These are phyloP conservation scores for Xerocomus nothofagi DNA, from an alignment of 1,284 basidiomycete species.

Conservation along the genomic window DNA sequence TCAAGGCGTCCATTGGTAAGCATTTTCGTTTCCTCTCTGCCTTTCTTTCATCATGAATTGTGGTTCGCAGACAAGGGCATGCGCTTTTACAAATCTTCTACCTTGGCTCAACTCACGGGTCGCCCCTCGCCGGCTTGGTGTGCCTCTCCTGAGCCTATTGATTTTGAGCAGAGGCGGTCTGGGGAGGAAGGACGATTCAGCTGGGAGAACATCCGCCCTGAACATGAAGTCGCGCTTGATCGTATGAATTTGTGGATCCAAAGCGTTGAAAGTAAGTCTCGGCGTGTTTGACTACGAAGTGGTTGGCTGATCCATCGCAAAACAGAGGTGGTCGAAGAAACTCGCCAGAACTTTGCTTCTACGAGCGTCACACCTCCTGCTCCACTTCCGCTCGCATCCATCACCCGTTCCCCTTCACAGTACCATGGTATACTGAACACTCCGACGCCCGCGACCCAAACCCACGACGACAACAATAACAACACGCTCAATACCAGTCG, in stretches of 20 bases:
- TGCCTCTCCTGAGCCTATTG: constrained; percentile 32
- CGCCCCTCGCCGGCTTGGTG: constrained; percentile 43
- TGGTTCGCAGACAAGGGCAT: constrained; percentile 43
- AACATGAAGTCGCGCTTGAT: constrained; percentile 50
- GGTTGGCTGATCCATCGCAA: constrained; percentile 8
- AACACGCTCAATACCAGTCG: constrained; percentile 34
- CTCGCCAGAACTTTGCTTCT: constrained; percentile 66
- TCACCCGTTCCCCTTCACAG: constrained; percentile 50
- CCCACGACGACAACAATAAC: constrained; percentile 4
- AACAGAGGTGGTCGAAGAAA: constrained; percentile 74
- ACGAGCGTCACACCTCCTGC: constrained; percentile 46
- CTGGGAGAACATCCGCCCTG: constrained; percentile 36
- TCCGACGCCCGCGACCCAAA: background rate
- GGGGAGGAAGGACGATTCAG: constrained; percentile 36
- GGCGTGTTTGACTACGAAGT: background rate
- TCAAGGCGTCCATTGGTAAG: constrained; percentile 70
- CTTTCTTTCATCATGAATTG: background rate
- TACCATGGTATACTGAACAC: constrained; percentile 24
- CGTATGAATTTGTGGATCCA: constrained; percentile 76
- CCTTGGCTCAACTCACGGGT: constrained; percentile 43
- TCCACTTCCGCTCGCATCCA: constrained; percentile 55
- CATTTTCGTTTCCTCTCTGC: constrained; percentile 1
- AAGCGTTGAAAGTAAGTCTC: constrained; percentile 72
- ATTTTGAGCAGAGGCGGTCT: constrained; percentile 36
- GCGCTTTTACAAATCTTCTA: constrained; percentile 53